Percentiles rank a stretch among this genome's conserved stretches.
These are phyloP conservation scores for Colletotrichum theobromicola DNA, from an alignment of 2,329 filamentous ascomycete species.

Conservation along the genomic window DNA sequence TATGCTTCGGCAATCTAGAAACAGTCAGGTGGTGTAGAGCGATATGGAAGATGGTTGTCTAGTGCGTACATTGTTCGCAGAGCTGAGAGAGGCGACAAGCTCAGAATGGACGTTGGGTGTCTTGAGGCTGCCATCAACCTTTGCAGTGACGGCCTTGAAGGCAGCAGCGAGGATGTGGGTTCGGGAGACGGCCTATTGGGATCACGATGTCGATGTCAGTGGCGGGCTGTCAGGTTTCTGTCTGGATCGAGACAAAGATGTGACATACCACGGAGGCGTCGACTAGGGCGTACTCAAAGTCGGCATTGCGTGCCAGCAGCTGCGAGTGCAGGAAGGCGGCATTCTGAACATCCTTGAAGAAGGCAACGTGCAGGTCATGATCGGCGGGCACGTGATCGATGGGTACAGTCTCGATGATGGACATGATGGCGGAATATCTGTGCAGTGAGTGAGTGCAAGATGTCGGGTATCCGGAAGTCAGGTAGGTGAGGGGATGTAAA, in stretches of 20 bases:
- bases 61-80: slow-evolving; percentile 76
- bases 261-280: slow-evolving; percentile 76
- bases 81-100: slow-evolving; percentile 79
- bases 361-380: slow-evolving; percentile 72
- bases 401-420: slow-evolving; percentile 65
- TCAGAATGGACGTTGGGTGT: slow-evolving; percentile 91
- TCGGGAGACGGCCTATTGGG: slow-evolving; percentile 68
- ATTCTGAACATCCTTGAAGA: slow-evolving; percentile 82
- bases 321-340: slow-evolving; percentile 79
- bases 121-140: slow-evolving; percentile 66
- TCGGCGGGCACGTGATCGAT: slow-evolving; percentile 77
- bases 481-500: background rate
- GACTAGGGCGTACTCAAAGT: slow-evolving; percentile 93
- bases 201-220: background rate
- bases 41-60: background rate
- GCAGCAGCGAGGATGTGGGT: slow-evolving; percentile 76
- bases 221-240: background rate
- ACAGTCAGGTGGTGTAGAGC: background rate
- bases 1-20: slow-evolving; percentile 88
- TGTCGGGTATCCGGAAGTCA: background rate
- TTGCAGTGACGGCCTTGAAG: slow-evolving; percentile 76
- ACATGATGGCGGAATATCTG: background rate
- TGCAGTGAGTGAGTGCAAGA: background rate
- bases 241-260: background rate
- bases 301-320: slow-evolving; percentile 80